Evolutionary conservation across 1,284 basidiomycete species (phyloP), one percentile per base, ranked within the genome.

Genomic region (Pyrrhoderma noxium): DNA sequence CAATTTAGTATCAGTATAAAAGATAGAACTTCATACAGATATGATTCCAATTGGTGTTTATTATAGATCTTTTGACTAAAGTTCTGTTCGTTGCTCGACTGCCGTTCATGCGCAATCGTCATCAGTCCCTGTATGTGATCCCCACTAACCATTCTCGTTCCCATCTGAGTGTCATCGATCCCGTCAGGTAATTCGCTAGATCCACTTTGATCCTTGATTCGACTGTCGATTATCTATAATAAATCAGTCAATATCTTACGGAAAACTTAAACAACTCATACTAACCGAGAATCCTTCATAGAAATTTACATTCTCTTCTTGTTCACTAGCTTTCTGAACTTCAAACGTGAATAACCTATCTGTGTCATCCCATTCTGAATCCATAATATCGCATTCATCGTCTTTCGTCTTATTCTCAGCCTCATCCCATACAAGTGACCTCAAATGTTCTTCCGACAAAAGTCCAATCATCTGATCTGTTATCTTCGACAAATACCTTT

Each of bases 401-500:
- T 51, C 36, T 13, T 9, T 18, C 14, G 22, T 19, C 9, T 25
- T 37, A 4, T 66, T 65, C 7, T 31, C 27, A 31, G 61, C 56
- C 8, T 72, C 65, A 11, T 64, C 67, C 70, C 74, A 76, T 2
- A 74, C 61, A 22, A 79, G 66, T 1, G 68, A 58, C 19, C 62
- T 51, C 0, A 72, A 67, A 45, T 80, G 73, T 19, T 70, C 68
- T 0, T 68, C 52, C 0, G 78, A 77, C 18, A 80, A 64, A 9
- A 79, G 56, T 16, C 70, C 71, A 0, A 75, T 58, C 1, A 75
- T 60, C 55, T 80, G 79, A 55, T 82, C 77, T 8, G 70, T 63
- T 39, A 79, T 70, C 62, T 79, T 79, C 3, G 70, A 76, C 13
- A 81, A 68, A 57, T 80, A 82, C 43, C 78, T 79, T 11, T 11